phyloP scores from a whole-genome alignment of 345 rosid species.

The Citrus australasica region DNA sequence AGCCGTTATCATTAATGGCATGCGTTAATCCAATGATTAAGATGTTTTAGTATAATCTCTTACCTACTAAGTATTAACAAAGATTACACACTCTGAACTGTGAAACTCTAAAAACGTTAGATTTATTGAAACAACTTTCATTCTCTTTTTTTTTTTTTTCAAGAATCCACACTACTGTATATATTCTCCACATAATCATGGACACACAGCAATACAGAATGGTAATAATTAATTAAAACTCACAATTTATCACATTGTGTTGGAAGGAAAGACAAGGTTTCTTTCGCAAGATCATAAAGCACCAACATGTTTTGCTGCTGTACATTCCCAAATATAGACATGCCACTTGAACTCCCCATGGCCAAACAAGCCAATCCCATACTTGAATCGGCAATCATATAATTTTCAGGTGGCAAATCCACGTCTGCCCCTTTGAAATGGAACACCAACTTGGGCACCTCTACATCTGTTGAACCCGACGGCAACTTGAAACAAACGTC shows the following conservation, averaged over 20 bases:
- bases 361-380: conserved; percentile 74
- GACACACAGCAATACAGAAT: not conserved
- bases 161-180: not conserved
- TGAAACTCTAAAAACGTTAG: not conserved
- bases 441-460: conserved; percentile 64
- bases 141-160: too few species aligned
- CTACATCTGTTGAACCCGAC: conserved; percentile 20
- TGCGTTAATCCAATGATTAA: not conserved
- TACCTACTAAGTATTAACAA: not conserved
- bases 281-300: conserved; percentile 59
- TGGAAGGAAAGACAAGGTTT: conserved; percentile 66
- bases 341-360: conserved; percentile 73
- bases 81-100: not conserved
- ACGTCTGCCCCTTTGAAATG: conserved; percentile 77
- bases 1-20: not conserved
- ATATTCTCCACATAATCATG: not conserved
- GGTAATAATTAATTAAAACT: not conserved
- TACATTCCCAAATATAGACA: conserved; percentile 91
- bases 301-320: conserved; percentile 88
- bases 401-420: conserved; percentile 79
- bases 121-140: not conserved
- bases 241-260: conserved; percentile 60
- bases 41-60: not conserved
- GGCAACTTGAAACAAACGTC: conserved; percentile 80
- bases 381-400: conserved; percentile 64